A percentile compares a stretch with the other conserved stretches of the same genome.
Conservation (phyloP, 176 grass and related monocot species). For the Saccharum spontaneum region DNA sequence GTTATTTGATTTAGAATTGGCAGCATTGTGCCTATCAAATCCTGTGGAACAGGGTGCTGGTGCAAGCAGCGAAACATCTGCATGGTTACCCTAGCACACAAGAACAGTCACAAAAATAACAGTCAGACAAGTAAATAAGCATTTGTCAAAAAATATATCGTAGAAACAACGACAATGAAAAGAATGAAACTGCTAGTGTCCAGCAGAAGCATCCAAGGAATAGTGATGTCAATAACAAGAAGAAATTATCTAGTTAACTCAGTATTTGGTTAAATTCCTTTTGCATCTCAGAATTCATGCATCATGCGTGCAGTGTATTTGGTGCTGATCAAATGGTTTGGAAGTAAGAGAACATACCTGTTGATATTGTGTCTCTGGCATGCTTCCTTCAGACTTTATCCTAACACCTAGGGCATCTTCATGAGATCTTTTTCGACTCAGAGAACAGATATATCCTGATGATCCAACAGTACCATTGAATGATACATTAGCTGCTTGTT, state of each 20-base stretch:
- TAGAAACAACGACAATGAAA: not conserved
- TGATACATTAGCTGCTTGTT: slow-evolving; percentile 44
- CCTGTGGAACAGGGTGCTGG: slow-evolving; percentile 35
- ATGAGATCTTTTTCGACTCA: slow-evolving; percentile 31
- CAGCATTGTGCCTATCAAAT: slow-evolving; percentile 37
- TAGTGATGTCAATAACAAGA: slow-evolving; percentile 19
- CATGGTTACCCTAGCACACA: slow-evolving; percentile 40
- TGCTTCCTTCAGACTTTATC: slow-evolving; percentile 23
- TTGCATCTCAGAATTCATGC: slow-evolving; percentile 4
- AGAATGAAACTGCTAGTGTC: slow-evolving; percentile 19
- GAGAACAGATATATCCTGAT: slow-evolving; percentile 40
- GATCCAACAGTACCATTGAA: slow-evolving; percentile 51
- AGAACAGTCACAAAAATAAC: not conserved
- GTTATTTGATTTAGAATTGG: slow-evolving; percentile 32
- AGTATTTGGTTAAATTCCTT: slow-evolving; percentile 16
- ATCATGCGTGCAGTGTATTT: not conserved
- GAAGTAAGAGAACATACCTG: slow-evolving; percentile 34
- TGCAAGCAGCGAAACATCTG: slow-evolving; percentile 33
- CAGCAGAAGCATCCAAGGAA: slow-evolving; percentile 1
- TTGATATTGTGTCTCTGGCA: slow-evolving; percentile 33
- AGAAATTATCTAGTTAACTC: slow-evolving; percentile 10
- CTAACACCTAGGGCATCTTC: slow-evolving; percentile 25
- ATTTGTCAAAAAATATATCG: not conserved
- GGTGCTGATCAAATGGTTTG: slow-evolving; percentile 5
- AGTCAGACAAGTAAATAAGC: slow-evolving; percentile 24